Evolutionary conservation across 2,329 filamentous ascomycete species (phyloP), one percentile per base, ranked within the genome.

Genomic region (Rugonectria rugulosa): DNA sequence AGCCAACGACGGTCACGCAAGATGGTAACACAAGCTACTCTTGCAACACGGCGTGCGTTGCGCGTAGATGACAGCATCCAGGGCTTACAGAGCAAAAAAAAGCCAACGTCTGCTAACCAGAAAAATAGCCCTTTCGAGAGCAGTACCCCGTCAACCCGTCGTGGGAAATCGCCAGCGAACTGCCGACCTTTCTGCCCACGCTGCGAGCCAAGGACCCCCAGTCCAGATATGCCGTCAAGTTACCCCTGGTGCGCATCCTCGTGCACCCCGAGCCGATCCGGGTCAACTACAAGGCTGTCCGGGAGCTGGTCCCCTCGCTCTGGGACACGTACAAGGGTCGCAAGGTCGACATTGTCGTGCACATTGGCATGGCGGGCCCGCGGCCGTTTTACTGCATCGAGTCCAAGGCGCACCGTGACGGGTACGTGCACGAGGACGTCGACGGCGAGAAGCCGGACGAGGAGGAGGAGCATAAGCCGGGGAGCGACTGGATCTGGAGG

Each of bases 351-450:
- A 74, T 89, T 24, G 80, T 87, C 19, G 72, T 96, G 4, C 91
- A 96, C 72, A 89, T 96, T 46, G 92, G 92, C 59, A 92, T 96
- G 82, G 90, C 91, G 70, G 69, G 89, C 71, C 67, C 84, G 75
- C 63, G 81, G 72, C 65, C 85, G 12, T 73, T 84, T 64, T 96
- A 94, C 71, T 82, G 84, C 10, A 77, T 94, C 8, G 92, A 96
- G 76, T 81, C 83, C 10, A 78, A 83, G 29, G 91, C 83, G 0
- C 88, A 90, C 67, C 82, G 89, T 31, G 86, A 90, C 64, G 88
- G 88, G 4, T 96, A 96, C 73, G 74, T 76, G 15, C 81, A 88
- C 64, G 76, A 76, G 17, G 92, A 96, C 70, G 83, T 92, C n/a
- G 86, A 92, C 63, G 85, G 82, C 4, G 75, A 84, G 65, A 73